phyloP scores from a whole-genome alignment of 352 stramenopile species.

The Globisporangium echinulatum region DNA sequence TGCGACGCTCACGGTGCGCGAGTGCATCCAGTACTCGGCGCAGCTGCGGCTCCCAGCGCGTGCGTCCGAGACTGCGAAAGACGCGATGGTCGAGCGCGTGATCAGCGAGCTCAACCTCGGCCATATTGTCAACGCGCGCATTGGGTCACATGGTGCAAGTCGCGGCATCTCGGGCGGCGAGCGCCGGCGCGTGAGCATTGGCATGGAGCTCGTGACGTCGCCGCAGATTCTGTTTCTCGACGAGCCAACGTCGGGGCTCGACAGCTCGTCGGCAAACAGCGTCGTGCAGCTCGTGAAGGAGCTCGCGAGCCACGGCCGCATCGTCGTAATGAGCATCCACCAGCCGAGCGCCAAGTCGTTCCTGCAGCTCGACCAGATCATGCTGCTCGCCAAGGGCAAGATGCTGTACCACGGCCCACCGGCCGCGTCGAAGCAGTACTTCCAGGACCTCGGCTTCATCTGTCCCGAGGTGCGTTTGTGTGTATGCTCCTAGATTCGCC shows the following conservation, averaged over 20 bases:
- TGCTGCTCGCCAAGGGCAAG: conserved; percentile 84
- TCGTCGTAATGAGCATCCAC: conserved; percentile 84
- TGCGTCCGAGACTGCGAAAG: conserved; percentile 46
- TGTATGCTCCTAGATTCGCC: background rate
- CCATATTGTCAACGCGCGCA: conserved; percentile 55
- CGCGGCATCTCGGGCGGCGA: conserved; percentile 93
- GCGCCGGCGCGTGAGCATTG: conserved; percentile 89
- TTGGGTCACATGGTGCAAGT: conserved; percentile 35
- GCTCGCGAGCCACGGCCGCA: conserved; percentile 72
- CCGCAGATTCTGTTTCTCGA: conserved; percentile 86
- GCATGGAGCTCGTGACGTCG: conserved; percentile 90
- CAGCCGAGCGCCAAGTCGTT: conserved; percentile 91
- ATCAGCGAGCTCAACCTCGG: conserved; percentile 67
- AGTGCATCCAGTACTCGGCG: conserved; percentile 81
- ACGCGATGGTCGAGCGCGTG: conserved; percentile 62
- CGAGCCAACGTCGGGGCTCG: conserved; percentile 90
- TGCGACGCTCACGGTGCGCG: conserved; percentile 72
- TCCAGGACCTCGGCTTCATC: conserved; percentile 61
- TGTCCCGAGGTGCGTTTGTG: conserved; percentile 33
- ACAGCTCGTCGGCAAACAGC: conserved; percentile 86
- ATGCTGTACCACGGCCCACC: conserved; percentile 56
- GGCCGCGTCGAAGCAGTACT: conserved; percentile 41
- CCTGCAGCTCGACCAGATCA: conserved; percentile 82
- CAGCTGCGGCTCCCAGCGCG: conserved; percentile 56
- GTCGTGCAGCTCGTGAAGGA: conserved; percentile 89